phyloP scores from a whole-genome alignment of 2,329 filamentous ascomycete species.

The Cladosporium velox region DNA sequence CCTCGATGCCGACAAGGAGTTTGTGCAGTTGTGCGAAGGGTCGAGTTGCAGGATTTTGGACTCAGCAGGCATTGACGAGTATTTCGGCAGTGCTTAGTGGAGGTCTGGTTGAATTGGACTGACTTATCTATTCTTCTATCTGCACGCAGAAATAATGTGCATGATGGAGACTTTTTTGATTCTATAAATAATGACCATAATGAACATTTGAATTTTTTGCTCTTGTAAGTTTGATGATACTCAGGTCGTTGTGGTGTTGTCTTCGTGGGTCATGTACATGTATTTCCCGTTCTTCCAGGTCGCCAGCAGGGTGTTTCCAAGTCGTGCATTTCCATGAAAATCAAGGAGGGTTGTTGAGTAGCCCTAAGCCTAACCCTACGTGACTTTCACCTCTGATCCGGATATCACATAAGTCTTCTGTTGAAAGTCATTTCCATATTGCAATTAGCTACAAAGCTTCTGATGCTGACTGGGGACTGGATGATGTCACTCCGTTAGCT shows the following conservation, averaged over 20 bases:
- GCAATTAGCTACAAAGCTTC: background rate
- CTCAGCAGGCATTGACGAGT: conserved; percentile 28
- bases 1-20: conserved; percentile 44
- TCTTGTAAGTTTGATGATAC: background rate
- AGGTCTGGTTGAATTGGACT: background rate
- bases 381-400: background rate
- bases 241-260: too few species aligned
- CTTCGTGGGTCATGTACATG: too few species aligned
- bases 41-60: conserved; percentile 38
- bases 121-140: background rate
- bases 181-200: conserved; percentile 7
- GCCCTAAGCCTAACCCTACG: background rate
- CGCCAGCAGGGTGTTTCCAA: too few species aligned
- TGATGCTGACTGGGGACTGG: too few species aligned
- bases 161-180: background rate
- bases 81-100: conserved; percentile 25
- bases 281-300: too few species aligned
- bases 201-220: background rate
- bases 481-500: background rate
- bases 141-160: background rate
- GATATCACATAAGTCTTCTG: background rate
- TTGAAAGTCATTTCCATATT: background rate
- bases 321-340: too few species aligned
- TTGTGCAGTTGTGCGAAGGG: conserved; percentile 52
- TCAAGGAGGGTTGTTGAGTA: background rate